phyloP scores from a whole-genome alignment of 169 alveolate genomes.

The Babesia ovis region DNA sequence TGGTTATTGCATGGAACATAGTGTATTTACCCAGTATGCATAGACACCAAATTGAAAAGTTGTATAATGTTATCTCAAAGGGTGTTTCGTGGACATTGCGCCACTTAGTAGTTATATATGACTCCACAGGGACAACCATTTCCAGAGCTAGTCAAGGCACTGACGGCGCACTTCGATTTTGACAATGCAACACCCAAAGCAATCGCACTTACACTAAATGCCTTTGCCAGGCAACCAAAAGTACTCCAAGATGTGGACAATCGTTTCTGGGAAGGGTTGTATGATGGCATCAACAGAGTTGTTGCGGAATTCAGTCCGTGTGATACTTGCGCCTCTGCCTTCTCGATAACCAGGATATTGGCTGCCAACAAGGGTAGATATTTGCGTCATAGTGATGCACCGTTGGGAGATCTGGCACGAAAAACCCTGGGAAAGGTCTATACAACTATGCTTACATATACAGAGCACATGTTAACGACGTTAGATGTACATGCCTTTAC shows the following conservation, averaged over 20 bases:
- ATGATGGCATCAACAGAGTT: neutral
- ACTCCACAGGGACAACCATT: neutral
- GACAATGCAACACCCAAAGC: slow-evolving; percentile 42
- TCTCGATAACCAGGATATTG: slow-evolving; percentile 13
- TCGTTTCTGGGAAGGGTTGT: slow-evolving; percentile 1
- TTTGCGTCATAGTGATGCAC: too few species aligned
- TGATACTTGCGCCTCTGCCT: slow-evolving; percentile 16
- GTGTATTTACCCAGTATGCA: too few species aligned
- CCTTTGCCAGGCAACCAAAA: slow-evolving; percentile 30
- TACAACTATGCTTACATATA: neutral
- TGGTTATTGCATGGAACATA: too few species aligned
- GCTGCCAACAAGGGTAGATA: neutral
- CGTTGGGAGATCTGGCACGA: neutral
- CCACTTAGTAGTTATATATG: too few species aligned
- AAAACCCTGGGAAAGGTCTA: neutral
- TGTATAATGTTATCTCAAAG: too few species aligned
- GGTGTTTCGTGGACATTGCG: too few species aligned
- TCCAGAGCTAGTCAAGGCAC: neutral
- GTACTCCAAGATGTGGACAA: neutral
- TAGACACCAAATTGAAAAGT: too few species aligned
- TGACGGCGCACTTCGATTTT: slow-evolving; percentile 29
- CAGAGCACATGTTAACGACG: neutral
- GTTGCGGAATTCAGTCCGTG: neutral
- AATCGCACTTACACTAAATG: slow-evolving; percentile 34
- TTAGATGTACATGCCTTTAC: slow-evolving; percentile 3